Base-by-base conservation (phyloP, 768 basidiomycete species). In the Leccinum longicurvipes region DNA sequence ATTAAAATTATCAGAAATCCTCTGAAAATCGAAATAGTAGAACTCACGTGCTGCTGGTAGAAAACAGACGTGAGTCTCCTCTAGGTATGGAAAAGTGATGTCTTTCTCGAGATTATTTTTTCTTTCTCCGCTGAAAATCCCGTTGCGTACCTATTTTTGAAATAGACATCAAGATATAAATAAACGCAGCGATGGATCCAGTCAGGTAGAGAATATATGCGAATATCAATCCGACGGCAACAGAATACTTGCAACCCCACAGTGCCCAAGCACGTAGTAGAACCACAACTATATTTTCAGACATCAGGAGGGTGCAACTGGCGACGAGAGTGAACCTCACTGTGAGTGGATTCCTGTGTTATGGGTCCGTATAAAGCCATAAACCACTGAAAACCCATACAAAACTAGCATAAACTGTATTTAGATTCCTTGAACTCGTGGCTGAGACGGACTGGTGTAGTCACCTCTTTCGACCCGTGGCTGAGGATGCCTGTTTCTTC, bases 221-320 rank as follows among this genome's bases (percentile, higher is more conserved):
- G 3, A 17, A 23, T 25, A 67, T 50, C 19, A 65, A 47, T 10
- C 32, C 21, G 9, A 44, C 21, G n/a, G 53, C 53, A 4, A 55
- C 24, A 21, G 8, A 21, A 27, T 23, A n/a, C 10, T 29, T 29
- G 45, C 65, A 60, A 4, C 32, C 56, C 65, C 62, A 67, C 23
- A 65, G 54, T 6, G 62, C 54, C 56, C 64, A 53, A 8, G 55
- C 62, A 3, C 65, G 62, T n/a, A 63, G 21, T 42, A 65, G 23
- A 29, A 66, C 51, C 24, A 67, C 44, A 19, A 53, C 64, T 65
- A 29, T 9, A 4, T 17, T 6, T 6, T 24, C 14, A 10, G n/a
- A n/a, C 14, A 11, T 48, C 24, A 53, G 31, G n/a, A 12, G 19
- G 14, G 39, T 7, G 11, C 11, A 46, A 14, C 17, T 28, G 8